Base-by-base conservation (phyloP, 169 alveolate genomes). In the Eimeria necatrix region DNA sequence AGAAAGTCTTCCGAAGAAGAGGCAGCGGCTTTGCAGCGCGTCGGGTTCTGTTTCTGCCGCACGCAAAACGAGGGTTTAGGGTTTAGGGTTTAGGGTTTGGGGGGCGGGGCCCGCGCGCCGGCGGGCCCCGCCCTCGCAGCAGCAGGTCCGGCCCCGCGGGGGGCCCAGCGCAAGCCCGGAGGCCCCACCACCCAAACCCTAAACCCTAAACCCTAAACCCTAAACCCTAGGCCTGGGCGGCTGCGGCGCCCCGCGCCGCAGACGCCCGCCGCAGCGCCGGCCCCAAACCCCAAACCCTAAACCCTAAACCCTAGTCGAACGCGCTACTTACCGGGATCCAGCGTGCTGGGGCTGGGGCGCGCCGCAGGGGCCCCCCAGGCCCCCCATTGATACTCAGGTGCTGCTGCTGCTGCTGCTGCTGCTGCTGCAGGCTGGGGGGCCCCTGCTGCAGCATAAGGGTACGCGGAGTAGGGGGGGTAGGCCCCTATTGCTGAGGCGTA, bases 1-100 rank as follows among this genome's bases (percentile, higher is more conserved):
- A 41, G 97, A 94, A 5, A 96, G 95, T 76, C 95, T 81, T 4
- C 97, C 94, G n/a, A 56, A 56, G 64, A 56, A 56, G 14, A 56
- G 64, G 64, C 64, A 56, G 64, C 64, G 64, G 64, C 64, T 56
- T 56, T 56, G 64, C 64, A 56, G 64, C 64, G 64, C 64, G 14
- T 56, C 64, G 64, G 64, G 64, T 56, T 56, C 64, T 56, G 64
- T 56, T 14, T 56, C 64, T 56, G 64, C 92, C 80, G 83, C 78
- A 95, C n/a, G 14, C 64, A 56, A 14, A 14, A 56, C 14, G 8
- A 56, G 64, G 64, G 64, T 56, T 56, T 56, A 14, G 8, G 64
- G 64, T 56, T 56, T 56, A 56, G 64, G 64, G 64, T 56, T 56
- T 56, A 56, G 64, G 64, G 64, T 56, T 56, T 56, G 64, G 20